Evolutionary conservation across 1,139 yeast species (phyloP), one percentile per base, ranked within the genome.

Genomic region (Debaryomyces coudertii): DNA sequence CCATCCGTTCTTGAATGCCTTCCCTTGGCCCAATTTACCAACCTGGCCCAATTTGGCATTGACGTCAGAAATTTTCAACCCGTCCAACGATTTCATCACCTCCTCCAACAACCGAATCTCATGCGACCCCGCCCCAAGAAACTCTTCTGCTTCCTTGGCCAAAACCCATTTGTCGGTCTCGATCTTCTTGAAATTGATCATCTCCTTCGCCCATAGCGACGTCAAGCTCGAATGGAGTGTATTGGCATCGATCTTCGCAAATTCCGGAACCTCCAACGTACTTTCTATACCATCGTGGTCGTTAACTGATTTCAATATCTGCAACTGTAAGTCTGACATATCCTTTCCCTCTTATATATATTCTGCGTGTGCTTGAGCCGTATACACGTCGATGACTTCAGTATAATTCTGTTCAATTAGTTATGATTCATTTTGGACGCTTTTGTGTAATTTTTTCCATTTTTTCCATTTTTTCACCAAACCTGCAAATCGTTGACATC

Each of bases 1-100:
- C 99, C 99, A 93, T 42, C 96, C 96, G 67, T 92, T 92, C 71
- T 90, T 93, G 79, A 93, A 93, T n/a, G 98, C 99, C 61, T 92
- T 86, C 58, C 96, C 96, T 72, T 93, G 99, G 50, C 99, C 99
- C 53, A 92, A 79, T 58, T 86, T 85, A 49, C 97, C 98, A 52
- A 83, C 80, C 42, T 83, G 72, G 43, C 98, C 97, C 68, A 92
- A 76, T 53, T 85, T 81, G 48, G 82, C 66, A 55, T 82, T 81
- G 48, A 93, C 95, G 48, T 93, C 97, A 20, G 87, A 66, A 55
- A 93, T 85, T 61, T 88, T 87, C 60, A 93, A 77, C 36, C 95
- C 90, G 49, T 87, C 95, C 48, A 90, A 67, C 34, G 87, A 76
- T 58, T 83, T 79, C 51, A 87, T 74, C 40, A 95, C 90, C 63